Conservation (phyloP, 768 basidiomycete species). For the Porphyrellus cyaneotinctus region DNA sequence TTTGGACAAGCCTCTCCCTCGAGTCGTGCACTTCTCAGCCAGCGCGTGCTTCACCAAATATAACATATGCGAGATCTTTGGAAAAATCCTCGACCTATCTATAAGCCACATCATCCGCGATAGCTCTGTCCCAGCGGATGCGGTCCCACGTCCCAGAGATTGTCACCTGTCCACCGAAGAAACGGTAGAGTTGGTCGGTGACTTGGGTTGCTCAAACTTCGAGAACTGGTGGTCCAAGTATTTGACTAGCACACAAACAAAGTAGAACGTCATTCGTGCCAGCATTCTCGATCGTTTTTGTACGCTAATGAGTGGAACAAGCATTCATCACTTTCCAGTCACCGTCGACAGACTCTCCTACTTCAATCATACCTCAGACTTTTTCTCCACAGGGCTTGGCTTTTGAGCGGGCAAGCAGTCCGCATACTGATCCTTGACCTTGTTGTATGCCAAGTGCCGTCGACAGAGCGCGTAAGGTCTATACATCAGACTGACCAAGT, state of each 20-base stretch:
- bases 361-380: neutral
- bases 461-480: neutral
- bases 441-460: neutral
- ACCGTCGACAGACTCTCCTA: neutral
- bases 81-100: conserved; percentile 62
- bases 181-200: conserved; percentile 63
- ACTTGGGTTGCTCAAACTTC: conserved; percentile 64
- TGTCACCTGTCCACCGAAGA: conserved; percentile 73
- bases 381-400: conserved; percentile 10
- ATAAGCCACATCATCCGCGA: conserved; percentile 76
- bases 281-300: neutral
- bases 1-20: conserved; percentile 29
- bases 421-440: conserved; percentile 25
- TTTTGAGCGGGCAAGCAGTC: conserved; percentile 7
- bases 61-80: conserved; percentile 81
- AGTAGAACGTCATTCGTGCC: conserved; percentile 7
- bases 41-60: conserved; percentile 88
- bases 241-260: conserved; percentile 26
- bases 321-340: neutral
- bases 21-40: conserved; percentile 82
- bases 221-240: conserved; percentile 80
- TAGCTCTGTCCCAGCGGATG: conserved; percentile 58
- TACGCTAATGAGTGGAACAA: conserved; percentile 3
- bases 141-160: conserved; percentile 74
- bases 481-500: neutral